Conservation (phyloP, 371 early-diverging fungal species). For the Synchytrium microbalum region DNA sequence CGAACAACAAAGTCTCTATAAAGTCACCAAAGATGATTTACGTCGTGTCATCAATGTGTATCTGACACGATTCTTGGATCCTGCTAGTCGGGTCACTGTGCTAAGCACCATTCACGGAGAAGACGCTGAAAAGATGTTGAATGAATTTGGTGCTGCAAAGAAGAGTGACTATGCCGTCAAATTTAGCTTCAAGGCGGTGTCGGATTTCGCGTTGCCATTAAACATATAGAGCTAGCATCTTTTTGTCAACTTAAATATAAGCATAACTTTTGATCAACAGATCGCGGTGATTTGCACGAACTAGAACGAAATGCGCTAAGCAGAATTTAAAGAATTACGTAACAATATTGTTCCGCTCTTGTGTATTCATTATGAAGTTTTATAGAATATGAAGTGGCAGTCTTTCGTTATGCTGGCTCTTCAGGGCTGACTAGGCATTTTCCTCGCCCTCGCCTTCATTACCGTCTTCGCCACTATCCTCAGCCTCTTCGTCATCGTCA, state of each 20-base stretch:
- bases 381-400: not conserved
- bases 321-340: too few species aligned
- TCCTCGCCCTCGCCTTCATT: slow-evolving; percentile 1
- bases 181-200: not conserved
- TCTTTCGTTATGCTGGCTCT: not conserved
- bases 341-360: too few species aligned
- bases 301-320: too few species aligned
- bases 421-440: not conserved
- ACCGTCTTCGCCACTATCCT: not conserved
- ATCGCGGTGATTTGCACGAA: not conserved
- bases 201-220: not conserved
- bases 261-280: not conserved
- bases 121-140: not conserved
- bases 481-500: not conserved
- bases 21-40: slow-evolving; percentile 38
- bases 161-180: not conserved
- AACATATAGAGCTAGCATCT: not conserved
- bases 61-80: slow-evolving; percentile 41
- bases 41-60: slow-evolving; percentile 38
- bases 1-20: slow-evolving; percentile 26
- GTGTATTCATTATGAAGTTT: too few species aligned
- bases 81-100: slow-evolving; percentile 12
- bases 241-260: not conserved
- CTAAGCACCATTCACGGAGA: slow-evolving; percentile 9
- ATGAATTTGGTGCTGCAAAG: not conserved